Evolutionary conservation across 495 filamentous ascomycete genomes (phyloP).

Genomic region (Talaromyces trachyspermus): DNA sequence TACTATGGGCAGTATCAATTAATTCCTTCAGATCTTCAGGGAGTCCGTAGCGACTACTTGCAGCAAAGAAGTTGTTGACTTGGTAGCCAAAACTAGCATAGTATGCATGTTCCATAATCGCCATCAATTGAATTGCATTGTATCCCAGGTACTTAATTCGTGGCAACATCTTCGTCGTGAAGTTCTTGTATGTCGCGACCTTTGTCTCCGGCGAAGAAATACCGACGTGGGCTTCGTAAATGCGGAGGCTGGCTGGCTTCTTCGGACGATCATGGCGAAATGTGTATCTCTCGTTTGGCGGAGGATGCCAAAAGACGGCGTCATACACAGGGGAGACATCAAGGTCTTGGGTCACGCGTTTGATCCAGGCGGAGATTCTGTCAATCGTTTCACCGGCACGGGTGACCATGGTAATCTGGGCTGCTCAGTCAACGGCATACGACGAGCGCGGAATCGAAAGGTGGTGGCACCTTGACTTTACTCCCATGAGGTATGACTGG

Average conservation of each 20-base stretch:
- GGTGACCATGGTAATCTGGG: slow-evolving; percentile 75
- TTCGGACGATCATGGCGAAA: slow-evolving; percentile 79
- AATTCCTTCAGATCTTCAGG: slow-evolving; percentile 96
- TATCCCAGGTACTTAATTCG: slow-evolving; percentile 88
- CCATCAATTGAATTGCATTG: slow-evolving; percentile 98
- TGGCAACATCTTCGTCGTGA: slow-evolving; percentile 84
- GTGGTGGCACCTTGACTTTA: slow-evolving; percentile 78
- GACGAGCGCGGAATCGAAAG: slow-evolving; percentile 1
- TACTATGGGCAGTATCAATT: slow-evolving; percentile 85
- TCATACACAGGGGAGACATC: slow-evolving; percentile 84
- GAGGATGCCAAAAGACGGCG: slow-evolving; percentile 95
- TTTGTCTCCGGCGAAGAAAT: slow-evolving; percentile 87
- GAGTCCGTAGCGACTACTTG: slow-evolving; percentile 87
- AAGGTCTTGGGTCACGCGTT: slow-evolving; percentile 89
- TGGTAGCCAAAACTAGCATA: slow-evolving; percentile 99
- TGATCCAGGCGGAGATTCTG: slow-evolving; percentile 92
- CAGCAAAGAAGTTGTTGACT: slow-evolving; percentile 97
- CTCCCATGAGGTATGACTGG: slow-evolving; percentile 84
- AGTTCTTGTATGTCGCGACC: slow-evolving; percentile 93
- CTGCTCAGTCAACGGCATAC: neutral
- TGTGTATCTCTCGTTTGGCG: slow-evolving; percentile 59
- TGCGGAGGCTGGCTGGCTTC: slow-evolving; percentile 77
- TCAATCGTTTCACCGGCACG: slow-evolving; percentile 75
- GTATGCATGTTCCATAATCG: slow-evolving; percentile 98
- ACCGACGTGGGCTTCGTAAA: slow-evolving; percentile 97